Conservation (phyloP, 2,329 filamentous ascomycete genomes). For the Neocucurbitaria cava region DNA sequence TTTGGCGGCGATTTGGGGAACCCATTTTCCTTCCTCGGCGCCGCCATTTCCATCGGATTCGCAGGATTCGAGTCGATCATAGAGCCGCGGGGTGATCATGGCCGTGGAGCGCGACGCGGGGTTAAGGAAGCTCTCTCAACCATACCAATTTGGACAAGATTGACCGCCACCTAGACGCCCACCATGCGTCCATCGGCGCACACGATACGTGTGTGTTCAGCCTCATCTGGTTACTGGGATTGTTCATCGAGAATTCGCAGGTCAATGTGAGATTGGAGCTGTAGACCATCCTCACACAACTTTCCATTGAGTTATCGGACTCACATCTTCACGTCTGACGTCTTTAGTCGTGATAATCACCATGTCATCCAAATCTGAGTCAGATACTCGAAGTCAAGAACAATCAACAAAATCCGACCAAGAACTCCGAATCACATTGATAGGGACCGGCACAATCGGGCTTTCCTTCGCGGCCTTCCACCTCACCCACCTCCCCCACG, state of each 20-base stretch:
- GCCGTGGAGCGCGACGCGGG: conserved; percentile 19
- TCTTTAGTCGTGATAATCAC: background rate
- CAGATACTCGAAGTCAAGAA: background rate
- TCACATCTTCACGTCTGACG: background rate
- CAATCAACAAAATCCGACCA: background rate
- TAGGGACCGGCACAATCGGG: conserved; percentile 60
- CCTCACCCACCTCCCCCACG: conserved; percentile 52
- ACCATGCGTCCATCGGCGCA: conserved; percentile 3
- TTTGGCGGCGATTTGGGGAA: background rate
- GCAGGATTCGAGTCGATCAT: conserved; percentile 36
- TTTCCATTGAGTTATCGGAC: background rate
- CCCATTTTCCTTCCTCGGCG: conserved; percentile 25
- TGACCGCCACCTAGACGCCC: conserved; percentile 1
- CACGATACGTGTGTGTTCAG: background rate
- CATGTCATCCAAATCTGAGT: background rate
- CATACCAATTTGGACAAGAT: conserved; percentile 21
- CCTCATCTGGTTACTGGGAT: background rate
- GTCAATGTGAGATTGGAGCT: background rate
- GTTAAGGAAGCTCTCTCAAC: conserved; percentile 13
- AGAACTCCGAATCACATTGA: conserved; percentile 47
- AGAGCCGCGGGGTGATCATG: conserved; percentile 34
- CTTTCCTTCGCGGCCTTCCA: conserved; percentile 64
- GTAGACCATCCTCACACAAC: background rate
- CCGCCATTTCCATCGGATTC: conserved; percentile 28
- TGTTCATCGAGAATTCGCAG: background rate